Base-by-base conservation (phyloP, 139 green algal genomes). In the Deuterostichococcus epilithicus region DNA sequence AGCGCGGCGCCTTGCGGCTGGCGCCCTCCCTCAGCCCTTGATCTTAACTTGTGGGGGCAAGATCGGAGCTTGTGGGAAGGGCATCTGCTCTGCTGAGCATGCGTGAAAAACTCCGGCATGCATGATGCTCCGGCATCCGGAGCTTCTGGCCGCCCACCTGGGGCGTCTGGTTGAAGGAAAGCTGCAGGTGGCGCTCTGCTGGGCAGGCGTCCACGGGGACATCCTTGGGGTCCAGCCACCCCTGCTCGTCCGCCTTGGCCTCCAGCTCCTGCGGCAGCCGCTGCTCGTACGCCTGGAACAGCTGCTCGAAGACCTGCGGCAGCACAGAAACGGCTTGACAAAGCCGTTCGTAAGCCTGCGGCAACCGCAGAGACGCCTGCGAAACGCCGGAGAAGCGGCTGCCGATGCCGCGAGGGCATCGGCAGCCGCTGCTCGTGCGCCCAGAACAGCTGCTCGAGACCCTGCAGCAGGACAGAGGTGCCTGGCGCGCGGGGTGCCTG, bases 391-490 rank as follows among this genome's bases (percentile, higher is more conserved):
- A n/a, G n/a, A n/a, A n/a, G n/a, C n/a, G n/a, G n/a, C n/a, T n/a
- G n/a, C n/a, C n/a, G n/a, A n/a, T n/a, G n/a, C n/a, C n/a, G n/a
- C n/a, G 35, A 2, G 68, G 45, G 28, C 71, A 70, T 6, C 32
- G 67, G 77, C 67, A 89, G 63, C 47, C 82, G 77, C 82, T 91
- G 83, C 81, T 93, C 88, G 68, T 88, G 89, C 10, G 90, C 88
- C 81, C 91, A 80, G 83, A 94, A 96, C 10, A 96, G 78, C 87
- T 95, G 89, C 45, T 86, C 84, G 67, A 94, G 85, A 25, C 92
- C 66, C 72, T 77, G 72, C n/a, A n/a, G n/a, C n/a, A n/a, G n/a
- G n/a, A n/a, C n/a, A n/a, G n/a, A n/a, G n/a, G n/a, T n/a, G n/a
- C n/a, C n/a, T n/a, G n/a, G n/a, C n/a, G n/a, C n/a, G n/a, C n/a